Evolutionary conservation across 1,139 yeast species (phyloP).

Genomic region (Kurtzmaniella quercitrusa): DNA sequence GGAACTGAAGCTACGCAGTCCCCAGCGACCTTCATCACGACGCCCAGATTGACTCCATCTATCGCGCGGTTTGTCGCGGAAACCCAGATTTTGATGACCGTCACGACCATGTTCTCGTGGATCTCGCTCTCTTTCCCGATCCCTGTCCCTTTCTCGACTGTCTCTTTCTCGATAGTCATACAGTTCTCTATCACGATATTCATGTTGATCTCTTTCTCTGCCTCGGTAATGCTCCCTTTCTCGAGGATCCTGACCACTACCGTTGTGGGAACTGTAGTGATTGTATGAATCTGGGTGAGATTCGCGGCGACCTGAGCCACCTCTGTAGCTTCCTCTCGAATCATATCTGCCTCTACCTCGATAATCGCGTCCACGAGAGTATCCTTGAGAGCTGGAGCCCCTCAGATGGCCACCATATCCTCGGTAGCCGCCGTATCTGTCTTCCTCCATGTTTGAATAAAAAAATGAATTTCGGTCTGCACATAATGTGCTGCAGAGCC

Average conservation of each 20-base stretch:
- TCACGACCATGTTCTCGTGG: neutral
- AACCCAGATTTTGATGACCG: neutral
- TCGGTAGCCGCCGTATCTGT: neutral
- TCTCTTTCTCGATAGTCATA: neutral
- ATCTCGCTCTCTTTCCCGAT: neutral
- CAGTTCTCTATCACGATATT: conserved; percentile 3
- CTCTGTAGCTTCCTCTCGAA: conserved; percentile 13
- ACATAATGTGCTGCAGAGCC: no score
- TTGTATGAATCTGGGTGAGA: neutral
- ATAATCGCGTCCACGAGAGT: neutral
- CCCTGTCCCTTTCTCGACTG: no score
- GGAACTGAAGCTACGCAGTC: neutral
- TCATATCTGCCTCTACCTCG: conserved; percentile 5
- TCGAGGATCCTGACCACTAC: neutral
- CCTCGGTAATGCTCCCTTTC: conserved; percentile 7
- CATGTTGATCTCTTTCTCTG: conserved; percentile 3
- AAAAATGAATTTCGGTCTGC: no score
- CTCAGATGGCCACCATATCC: neutral
- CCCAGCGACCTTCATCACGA: neutral
- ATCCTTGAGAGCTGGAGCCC: neutral
- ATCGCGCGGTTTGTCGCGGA: neutral
- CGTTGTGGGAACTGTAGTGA: neutral
- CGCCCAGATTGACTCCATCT: neutral
- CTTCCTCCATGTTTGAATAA: neutral
- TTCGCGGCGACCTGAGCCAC: conserved; percentile 5